Evolutionary conservation across 352 stramenopile species (phyloP), one percentile per base, ranked within the genome.

Genomic region (Pythium pyrilobum): DNA sequence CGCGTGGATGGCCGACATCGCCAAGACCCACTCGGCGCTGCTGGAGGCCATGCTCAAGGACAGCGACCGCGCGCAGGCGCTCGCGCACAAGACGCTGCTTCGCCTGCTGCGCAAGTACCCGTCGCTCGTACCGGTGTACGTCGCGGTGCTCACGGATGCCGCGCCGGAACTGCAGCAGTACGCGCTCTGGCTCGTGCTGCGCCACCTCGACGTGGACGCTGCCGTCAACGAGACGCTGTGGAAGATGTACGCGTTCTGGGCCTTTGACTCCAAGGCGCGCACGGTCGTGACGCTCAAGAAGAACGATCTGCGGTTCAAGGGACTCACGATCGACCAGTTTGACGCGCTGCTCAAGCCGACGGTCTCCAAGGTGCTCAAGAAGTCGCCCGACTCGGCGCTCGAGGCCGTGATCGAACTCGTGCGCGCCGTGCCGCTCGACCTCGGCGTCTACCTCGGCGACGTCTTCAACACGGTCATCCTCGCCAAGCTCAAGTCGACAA

Each of bases 281-380:
- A 53, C 66, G 16, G 60, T 69, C 15, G 72, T 71, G 40, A 23
- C 63, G 18, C 61, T 94, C 21, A 12, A 61, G 16, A 54, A 57
- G 28, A 45, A 52, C 10, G 80, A 89, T 31, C 36, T 29, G 21
- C 77, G 81, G 27, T 81, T 93, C 42, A 66, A 75, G 51, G 62
- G 54, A 3, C 53, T 95, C 15, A 72, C 62, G n/a, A 56, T 67
- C 31, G 67, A 71, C 11, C 74, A 83, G 31, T 93, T 95, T 15
- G 81, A 90, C 36, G 33, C 59, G 37, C 50, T 83, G 18, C 64
- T 95, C 29, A 65, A 87, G 53, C 85, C 81, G 1, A 65, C 74
- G 15, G 56, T 92, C 37, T 56, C 71, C 27, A 89, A 89, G 57
- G 74, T 86, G 68, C 71, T 95, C 49, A 93, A 92, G 65, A 89